phyloP scores from a whole-genome alignment of 2,329 filamentous ascomycete species.

The Albifimbria verrucaria region DNA sequence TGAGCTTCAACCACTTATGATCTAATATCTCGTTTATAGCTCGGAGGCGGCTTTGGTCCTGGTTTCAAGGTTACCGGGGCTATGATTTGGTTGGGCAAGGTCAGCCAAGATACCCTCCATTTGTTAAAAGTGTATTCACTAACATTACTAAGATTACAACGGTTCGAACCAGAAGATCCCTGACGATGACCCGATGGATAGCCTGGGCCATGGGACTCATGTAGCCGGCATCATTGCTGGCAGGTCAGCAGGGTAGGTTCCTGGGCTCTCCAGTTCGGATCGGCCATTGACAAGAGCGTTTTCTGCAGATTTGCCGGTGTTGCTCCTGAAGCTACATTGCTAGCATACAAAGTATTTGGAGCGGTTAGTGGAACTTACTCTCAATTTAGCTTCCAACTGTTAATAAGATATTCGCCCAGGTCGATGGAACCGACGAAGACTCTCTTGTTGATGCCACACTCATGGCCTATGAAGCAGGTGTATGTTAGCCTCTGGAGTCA shows the following conservation, averaged over 20 bases:
- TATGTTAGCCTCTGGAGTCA: too few relatives aligned
- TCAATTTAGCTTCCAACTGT: not conserved
- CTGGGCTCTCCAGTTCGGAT: not conserved
- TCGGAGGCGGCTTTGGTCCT: constrained; percentile 19
- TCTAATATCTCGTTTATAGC: constrained; percentile 6
- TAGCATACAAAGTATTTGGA: constrained; percentile 24
- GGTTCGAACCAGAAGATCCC: constrained; percentile 11
- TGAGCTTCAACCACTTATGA: not conserved
- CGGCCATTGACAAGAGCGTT: constrained; percentile 10
- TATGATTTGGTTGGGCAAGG: constrained; percentile 19
- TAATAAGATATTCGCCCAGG: not conserved
- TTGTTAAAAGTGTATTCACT: not conserved
- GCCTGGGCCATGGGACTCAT: constrained; percentile 23
- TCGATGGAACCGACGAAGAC: not conserved
- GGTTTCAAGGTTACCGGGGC: constrained; percentile 21
- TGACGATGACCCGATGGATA: constrained; percentile 22
- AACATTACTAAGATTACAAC: not conserved
- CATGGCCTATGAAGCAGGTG: not conserved
- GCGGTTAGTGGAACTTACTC: not conserved
- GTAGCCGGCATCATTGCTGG: constrained; percentile 28
- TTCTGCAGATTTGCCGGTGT: constrained; percentile 16
- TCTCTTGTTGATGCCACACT: not conserved
- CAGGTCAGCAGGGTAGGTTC: constrained; percentile 9
- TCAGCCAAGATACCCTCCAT: not conserved
- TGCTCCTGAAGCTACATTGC: constrained; percentile 22